Percentiles rank a stretch among this genome's conserved stretches.
Conservation (phyloP, 2,329 filamentous ascomycete species). For the Claviceps pazoutovae region DNA sequence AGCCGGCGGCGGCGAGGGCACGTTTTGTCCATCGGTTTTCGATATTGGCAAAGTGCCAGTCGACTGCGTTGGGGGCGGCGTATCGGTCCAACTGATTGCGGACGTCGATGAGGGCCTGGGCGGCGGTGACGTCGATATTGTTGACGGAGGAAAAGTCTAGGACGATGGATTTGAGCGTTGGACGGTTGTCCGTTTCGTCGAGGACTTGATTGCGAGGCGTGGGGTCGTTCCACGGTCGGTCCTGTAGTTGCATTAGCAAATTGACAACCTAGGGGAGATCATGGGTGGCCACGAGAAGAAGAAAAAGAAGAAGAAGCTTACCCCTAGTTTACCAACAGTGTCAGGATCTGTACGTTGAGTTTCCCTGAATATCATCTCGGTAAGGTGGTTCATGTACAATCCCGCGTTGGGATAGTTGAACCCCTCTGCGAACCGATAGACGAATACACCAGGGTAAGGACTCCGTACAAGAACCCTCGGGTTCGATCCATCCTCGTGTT, state of each 20-base stretch:
- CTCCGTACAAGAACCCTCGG: constrained; percentile 29
- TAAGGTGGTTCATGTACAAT: constrained; percentile 35
- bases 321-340: constrained; percentile 31
- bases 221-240: constrained; percentile 45
- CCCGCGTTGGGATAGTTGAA: constrained; percentile 44
- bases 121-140: constrained; percentile 39
- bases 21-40: constrained; percentile 42
- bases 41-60: constrained; percentile 39
- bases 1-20: constrained; percentile 39
- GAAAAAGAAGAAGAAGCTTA: constrained; percentile 15
- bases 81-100: constrained; percentile 39
- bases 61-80: constrained; percentile 29
- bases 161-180: constrained; percentile 39
- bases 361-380: constrained; percentile 28
- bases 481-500: constrained; percentile 38
- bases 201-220: constrained; percentile 22
- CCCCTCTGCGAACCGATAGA: constrained; percentile 40
- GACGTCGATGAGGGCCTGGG: constrained; percentile 40
- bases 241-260: constrained; percentile 13
- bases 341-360: constrained; percentile 31
- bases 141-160: constrained; percentile 43
- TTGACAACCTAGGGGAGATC: not conserved
- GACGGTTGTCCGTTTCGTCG: constrained; percentile 23
- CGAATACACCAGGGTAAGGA: constrained; percentile 39
- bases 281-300: not conserved